phyloP scores from a whole-genome alignment of 2,329 filamentous ascomycete species.

The Sporothrix globosa region DNA sequence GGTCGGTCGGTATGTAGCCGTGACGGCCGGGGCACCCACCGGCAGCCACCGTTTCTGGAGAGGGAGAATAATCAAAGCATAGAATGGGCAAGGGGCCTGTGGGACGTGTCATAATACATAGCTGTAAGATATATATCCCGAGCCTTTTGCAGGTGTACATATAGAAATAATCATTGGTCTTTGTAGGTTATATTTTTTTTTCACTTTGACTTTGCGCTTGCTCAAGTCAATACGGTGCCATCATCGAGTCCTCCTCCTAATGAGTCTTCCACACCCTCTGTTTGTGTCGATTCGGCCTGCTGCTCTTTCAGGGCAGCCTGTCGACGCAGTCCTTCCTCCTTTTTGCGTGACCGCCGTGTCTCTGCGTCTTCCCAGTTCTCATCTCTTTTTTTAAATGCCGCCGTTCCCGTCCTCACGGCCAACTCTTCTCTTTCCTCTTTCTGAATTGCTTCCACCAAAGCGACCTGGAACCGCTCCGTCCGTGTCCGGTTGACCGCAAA shows the following conservation, averaged over 20 bases:
- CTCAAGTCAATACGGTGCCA: not conserved
- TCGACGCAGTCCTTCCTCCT: conserved; percentile 56
- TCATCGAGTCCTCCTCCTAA: conserved; percentile 38
- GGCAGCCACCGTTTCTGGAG: not conserved
- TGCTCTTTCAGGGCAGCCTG: conserved; percentile 34
- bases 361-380: conserved; percentile 60
- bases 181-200: not conserved
- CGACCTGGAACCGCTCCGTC: conserved; percentile 64
- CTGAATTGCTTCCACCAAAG: conserved; percentile 48
- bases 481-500: conserved; percentile 71
- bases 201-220: not conserved
- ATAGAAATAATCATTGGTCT: conserved; percentile 20
- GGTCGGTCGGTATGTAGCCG: not conserved
- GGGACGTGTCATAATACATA: conserved; percentile 27
- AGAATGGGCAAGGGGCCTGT: not conserved
- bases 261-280: conserved; percentile 40
- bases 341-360: conserved; percentile 58
- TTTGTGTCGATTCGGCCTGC: not conserved
- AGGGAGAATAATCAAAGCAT: not conserved
- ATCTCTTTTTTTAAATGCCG: conserved; percentile 42
- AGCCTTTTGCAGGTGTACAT: conserved; percentile 26
- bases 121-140: conserved; percentile 27
- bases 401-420: not conserved
- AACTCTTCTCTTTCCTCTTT: conserved; percentile 38
- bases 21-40: not conserved